A percentile compares a stretch with the other conserved stretches of the same genome.
Evolutionary conservation across 106 monocot species (phyloP).

Genomic region (Phalaenopsis equestris): DNA sequence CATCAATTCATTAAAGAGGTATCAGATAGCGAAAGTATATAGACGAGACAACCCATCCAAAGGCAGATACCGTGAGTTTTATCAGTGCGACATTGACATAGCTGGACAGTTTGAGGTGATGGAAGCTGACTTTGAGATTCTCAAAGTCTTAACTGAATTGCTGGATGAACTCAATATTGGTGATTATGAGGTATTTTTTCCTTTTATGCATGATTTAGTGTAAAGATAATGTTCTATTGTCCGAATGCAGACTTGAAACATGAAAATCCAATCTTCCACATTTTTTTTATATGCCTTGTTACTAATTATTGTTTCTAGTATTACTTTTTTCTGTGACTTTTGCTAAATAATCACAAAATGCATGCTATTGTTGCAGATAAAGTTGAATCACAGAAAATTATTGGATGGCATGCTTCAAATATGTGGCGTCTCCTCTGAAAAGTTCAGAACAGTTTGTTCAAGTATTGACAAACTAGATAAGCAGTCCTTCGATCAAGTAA

Average conservation of each 20-base stretch:
- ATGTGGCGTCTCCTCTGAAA: slow-evolving; percentile 89
- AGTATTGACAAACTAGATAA: slow-evolving; percentile 99
- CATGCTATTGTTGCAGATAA: slow-evolving; percentile 51
- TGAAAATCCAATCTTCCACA: too few species aligned
- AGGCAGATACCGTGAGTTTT: slow-evolving; percentile 95
- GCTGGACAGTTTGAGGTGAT: slow-evolving; percentile 85
- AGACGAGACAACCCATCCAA: slow-evolving; percentile 97
- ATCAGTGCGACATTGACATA: slow-evolving; percentile 98
- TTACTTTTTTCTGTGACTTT: not conserved
- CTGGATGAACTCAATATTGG: slow-evolving; percentile 79
- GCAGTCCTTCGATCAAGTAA: slow-evolving; percentile 88
- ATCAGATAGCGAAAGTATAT: slow-evolving; percentile 96
- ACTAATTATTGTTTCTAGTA: not conserved
- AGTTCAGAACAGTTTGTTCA: slow-evolving; percentile 97
- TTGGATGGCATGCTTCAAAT: slow-evolving; percentile 97
- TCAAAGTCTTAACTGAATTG: slow-evolving; percentile 76
- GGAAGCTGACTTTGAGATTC: slow-evolving; percentile 94
- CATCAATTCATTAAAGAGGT: slow-evolving; percentile 74
- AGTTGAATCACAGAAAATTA: slow-evolving; percentile 89
- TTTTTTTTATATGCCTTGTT: not conserved
- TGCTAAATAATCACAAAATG: not conserved
- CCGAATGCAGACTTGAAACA: too few species aligned
- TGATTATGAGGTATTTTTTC: slow-evolving; percentile 62
- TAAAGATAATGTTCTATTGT: not conserved
- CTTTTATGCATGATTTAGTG: not conserved